Evolutionary conservation across 129 eudicot genomes (phyloP).

Genomic region (Apium graveolens): DNA sequence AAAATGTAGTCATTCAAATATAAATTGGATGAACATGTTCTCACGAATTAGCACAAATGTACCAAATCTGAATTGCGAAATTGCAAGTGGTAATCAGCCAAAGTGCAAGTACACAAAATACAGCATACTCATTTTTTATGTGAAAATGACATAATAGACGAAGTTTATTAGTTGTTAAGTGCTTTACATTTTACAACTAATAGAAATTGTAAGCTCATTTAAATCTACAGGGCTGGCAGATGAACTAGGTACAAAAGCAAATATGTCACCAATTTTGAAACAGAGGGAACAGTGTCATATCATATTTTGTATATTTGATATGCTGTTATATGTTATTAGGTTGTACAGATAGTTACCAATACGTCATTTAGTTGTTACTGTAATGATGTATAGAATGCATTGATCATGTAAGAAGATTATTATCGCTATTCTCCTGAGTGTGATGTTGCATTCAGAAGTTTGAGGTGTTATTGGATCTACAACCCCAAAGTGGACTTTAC

Average conservation of each 20-base stretch:
- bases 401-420: neutral
- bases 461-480: neutral
- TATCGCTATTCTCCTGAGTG: neutral
- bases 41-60: neutral
- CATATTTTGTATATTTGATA: neutral
- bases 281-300: neutral
- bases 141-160: neutral
- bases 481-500: neutral
- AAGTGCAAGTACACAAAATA: neutral
- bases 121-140: neutral
- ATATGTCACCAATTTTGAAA: neutral
- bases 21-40: neutral
- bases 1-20: neutral
- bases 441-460: neutral
- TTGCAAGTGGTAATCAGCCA: neutral
- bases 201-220: neutral
- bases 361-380: neutral
- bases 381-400: neutral
- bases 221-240: neutral
- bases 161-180: neutral
- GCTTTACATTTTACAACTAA: neutral
- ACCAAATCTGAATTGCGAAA: neutral
- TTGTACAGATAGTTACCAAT: neutral
- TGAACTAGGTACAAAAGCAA: neutral
- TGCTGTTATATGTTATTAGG: neutral